Base-by-base conservation (phyloP, 2,329 filamentous ascomycete species). In the Scytalidium lignicola region DNA sequence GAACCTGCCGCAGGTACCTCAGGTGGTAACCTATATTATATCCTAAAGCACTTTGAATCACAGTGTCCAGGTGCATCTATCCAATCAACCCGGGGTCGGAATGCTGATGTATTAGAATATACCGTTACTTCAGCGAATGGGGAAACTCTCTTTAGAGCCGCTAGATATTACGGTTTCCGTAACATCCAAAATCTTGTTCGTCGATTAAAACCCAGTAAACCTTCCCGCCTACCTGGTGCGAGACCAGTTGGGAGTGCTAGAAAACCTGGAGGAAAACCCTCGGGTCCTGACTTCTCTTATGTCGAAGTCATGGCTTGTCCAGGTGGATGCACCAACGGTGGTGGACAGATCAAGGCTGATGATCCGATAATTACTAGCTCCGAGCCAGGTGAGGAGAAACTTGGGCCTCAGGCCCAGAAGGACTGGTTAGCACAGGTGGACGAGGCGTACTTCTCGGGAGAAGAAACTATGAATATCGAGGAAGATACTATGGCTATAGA, bases 241-340 rank as follows among this genome's bases (percentile, higher is more conserved):
- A 85, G 76, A 53, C 75, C 78, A 0, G 74, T 79, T 42, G 79
- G 76, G 1, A 77, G 74, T 47, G 78, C 72, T 41, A 76, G 78
- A 50, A 78, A 74, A 53, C 74, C 73, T 5, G 71, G 67, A 15
- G 79, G 71, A 6, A 79, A 78, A 58, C 47, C 66, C 17, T 65
- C 67, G 17, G 67, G 70, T 4, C 68, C 79, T 6, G 89, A 96
- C 29, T 91, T 91, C 65, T 79, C 86, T n/a, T 97, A 95, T 68
- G 88, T 97, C 22, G 93, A 99, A 70, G 93, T 99, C 51, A 99
- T 99, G 93, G 93, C 93, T 13, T 99, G 93, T 67, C 93, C 93
- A 0, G 93, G 93, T n/a, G 93, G 93, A 2, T 99, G 93, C 71
- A 99, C 93, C 48, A 99, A 99, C 61, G 93, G 93, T 2, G 93